Conservation (phyloP, 164 flowering plant species). For the Pachysandra terminalis region DNA sequence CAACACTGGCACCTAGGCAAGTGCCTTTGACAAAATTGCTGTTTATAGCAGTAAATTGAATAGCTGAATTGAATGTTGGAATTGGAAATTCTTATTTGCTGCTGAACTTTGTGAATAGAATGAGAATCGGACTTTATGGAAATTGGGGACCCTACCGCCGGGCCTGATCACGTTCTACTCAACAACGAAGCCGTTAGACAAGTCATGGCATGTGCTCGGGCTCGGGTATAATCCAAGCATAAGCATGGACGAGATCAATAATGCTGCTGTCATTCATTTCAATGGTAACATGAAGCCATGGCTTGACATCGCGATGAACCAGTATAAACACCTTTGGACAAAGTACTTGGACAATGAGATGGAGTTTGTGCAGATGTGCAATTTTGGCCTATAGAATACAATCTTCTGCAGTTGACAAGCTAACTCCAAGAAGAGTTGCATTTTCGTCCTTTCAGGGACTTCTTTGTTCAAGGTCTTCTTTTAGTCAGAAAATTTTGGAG, state of each 20-base stretch:
- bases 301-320: slow-evolving; percentile 95
- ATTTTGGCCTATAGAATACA: slow-evolving; percentile 71
- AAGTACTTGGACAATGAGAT: slow-evolving; percentile 81
- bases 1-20: too few relatives aligned
- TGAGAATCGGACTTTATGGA: slow-evolving; percentile 67
- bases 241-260: slow-evolving; percentile 83
- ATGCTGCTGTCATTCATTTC: slow-evolving; percentile 87
- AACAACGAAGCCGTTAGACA: slow-evolving; percentile 77
- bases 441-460: slow-evolving; percentile 5
- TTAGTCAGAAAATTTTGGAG: slow-evolving; percentile 17
- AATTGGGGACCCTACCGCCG: slow-evolving; percentile 72
- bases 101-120: slow-evolving; percentile 43
- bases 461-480: neutral
- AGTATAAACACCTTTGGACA: slow-evolving; percentile 76
- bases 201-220: slow-evolving; percentile 92
- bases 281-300: slow-evolving; percentile 97
- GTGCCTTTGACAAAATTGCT: too few relatives aligned
- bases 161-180: slow-evolving; percentile 83
- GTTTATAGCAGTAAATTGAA: neutral
- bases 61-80: neutral
- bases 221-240: slow-evolving; percentile 90
- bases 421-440: slow-evolving; percentile 11
- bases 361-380: slow-evolving; percentile 94
- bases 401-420: slow-evolving; percentile 8
- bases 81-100: neutral